phyloP scores from a whole-genome alignment of 176 grass and related monocot genomes.

The maize (Zea mays) region Zm-B73-REFERENCE-NAM-5.0 NC_050102.1:179211501-179212000 shows the following conservation, averaged over 20 bases:
- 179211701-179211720: slow-evolving; percentile 39
- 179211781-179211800: slow-evolving; percentile 92
- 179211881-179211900: slow-evolving; percentile 19
- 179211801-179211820: slow-evolving; percentile 43
- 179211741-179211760: slow-evolving; percentile 86
- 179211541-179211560: slow-evolving; percentile 92
- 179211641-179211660: slow-evolving; percentile 89
- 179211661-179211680: slow-evolving; percentile 52
- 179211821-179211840: slow-evolving; percentile 32
- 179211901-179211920: slow-evolving; percentile 83
- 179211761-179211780: slow-evolving; percentile 71
- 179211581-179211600: slow-evolving; percentile 96
- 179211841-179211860: slow-evolving; percentile 22
- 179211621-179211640: slow-evolving; percentile 92
- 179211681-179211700: slow-evolving; percentile 19
- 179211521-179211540: slow-evolving; percentile 98
- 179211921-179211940: slow-evolving; percentile 99
- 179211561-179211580: slow-evolving; percentile 91
- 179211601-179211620: slow-evolving; percentile 92
- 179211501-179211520: slow-evolving; percentile 97
- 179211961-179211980: slow-evolving; percentile 38
- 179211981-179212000: slow-evolving; percentile 11
- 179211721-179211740: slow-evolving; percentile 65
- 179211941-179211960: slow-evolving; percentile 99
- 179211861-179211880: slow-evolving; percentile 14